Evolutionary conservation across 1,284 basidiomycete species (phyloP).

Genomic region (Earliella scabrosa): DNA sequence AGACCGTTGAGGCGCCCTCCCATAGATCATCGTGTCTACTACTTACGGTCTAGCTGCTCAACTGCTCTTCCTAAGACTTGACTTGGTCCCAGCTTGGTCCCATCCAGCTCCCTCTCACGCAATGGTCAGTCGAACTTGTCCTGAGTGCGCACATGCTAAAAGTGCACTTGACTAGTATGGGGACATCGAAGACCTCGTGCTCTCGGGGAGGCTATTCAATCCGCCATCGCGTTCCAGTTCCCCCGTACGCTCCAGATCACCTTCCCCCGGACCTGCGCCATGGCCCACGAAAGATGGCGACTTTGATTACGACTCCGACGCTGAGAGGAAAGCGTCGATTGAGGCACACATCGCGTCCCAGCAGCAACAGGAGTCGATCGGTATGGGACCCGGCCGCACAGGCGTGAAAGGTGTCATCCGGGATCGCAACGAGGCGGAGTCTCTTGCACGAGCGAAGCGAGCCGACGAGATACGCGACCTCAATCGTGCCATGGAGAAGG

Average conservation of each 20-base stretch:
- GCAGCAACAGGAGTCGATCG: slow-evolving; percentile 54
- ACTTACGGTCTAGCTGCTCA: too few relatives aligned
- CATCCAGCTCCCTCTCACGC: too few relatives aligned
- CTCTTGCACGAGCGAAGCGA: slow-evolving; percentile 51
- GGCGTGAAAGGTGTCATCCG: slow-evolving; percentile 86
- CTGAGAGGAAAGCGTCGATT: slow-evolving; percentile 35
- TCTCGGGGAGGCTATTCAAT: slow-evolving; percentile 79
- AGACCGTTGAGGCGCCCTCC: background rate
- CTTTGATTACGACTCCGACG: slow-evolving; percentile 53
- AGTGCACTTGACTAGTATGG: slow-evolving; percentile 24
- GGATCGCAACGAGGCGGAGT: slow-evolving; percentile 72
- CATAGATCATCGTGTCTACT: too few relatives aligned
- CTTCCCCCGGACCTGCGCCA: slow-evolving; percentile 37
- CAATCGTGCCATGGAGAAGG: slow-evolving; percentile 62
- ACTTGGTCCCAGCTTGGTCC: too few relatives aligned
- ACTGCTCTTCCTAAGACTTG: too few relatives aligned
- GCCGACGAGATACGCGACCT: slow-evolving; percentile 53
- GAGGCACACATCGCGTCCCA: slow-evolving; percentile 32
- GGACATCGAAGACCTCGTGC: slow-evolving; percentile 70
- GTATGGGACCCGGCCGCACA: slow-evolving; percentile 83
- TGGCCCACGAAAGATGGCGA: slow-evolving; percentile 41
- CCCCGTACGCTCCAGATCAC: slow-evolving; percentile 58
- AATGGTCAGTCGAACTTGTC: too few relatives aligned
- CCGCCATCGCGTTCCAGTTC: slow-evolving; percentile 46
- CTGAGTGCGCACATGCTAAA: too few relatives aligned